These are phyloP conservation scores for Phylloporus sp. DNA, from an alignment of 768 basidiomycete species.

Conservation along the genomic window DNA sequence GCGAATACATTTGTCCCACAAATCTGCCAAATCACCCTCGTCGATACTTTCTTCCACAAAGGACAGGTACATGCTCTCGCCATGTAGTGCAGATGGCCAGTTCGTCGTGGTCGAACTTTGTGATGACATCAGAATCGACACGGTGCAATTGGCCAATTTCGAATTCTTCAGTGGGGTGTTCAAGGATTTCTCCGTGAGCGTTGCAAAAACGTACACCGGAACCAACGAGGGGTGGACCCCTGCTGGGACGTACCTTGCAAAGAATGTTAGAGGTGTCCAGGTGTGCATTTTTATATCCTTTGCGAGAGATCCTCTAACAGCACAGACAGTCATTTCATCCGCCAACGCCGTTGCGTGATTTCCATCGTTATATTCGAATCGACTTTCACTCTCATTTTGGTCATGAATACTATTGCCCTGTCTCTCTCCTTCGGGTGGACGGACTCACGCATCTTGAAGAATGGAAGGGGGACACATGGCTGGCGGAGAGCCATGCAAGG, in stretches of 20 bases:
- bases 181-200: constrained; percentile 85
- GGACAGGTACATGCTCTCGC: constrained; percentile 96
- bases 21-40: constrained; percentile 74
- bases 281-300: constrained; percentile 38
- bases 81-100: constrained; percentile 61
- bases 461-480: constrained; percentile 90
- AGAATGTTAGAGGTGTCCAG: constrained; percentile 89
- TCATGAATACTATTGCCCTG: constrained; percentile 93
- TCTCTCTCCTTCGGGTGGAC: constrained; percentile 89
- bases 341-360: constrained; percentile 67
- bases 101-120: constrained; percentile 95
- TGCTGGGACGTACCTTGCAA: constrained; percentile 79
- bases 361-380: constrained; percentile 91
- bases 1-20: constrained; percentile 81
- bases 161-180: constrained; percentile 98
- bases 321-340: constrained; percentile 67
- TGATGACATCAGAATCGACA: constrained; percentile 96
- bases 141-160: constrained; percentile 92
- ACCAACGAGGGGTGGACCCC: constrained; percentile 61
- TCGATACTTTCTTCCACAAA: constrained; percentile 85
- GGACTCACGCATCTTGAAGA: constrained; percentile 95
- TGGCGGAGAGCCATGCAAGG: constrained; percentile 58
- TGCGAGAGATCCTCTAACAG: neutral
- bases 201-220: constrained; percentile 73
- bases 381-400: constrained; percentile 94